phyloP scores from a whole-genome alignment of 306 rosid species.

The Comarum palustre region DNA sequence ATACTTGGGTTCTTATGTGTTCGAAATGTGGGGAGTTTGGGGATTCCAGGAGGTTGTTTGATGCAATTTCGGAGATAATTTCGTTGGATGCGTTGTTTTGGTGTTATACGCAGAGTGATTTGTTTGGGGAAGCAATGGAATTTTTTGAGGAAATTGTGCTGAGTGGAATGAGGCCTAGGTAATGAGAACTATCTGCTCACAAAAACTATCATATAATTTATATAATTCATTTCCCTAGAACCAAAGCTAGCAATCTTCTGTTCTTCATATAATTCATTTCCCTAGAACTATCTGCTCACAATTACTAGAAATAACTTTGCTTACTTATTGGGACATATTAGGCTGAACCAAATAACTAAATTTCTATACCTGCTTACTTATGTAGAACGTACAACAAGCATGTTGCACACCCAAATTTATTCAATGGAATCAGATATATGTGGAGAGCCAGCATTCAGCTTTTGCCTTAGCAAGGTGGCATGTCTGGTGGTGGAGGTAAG shows the following conservation, averaged over 20 bases:
- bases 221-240: too few relatives aligned
- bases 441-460: background rate
- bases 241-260: too few relatives aligned
- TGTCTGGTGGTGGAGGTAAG: slow-evolving; percentile 29
- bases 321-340: background rate
- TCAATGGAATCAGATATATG: background rate
- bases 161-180: slow-evolving; percentile 60
- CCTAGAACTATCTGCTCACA: background rate
- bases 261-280: too few relatives aligned
- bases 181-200: too few relatives aligned
- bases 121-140: slow-evolving; percentile 43
- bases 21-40: slow-evolving; percentile 63
- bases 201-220: too few relatives aligned
- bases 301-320: too few relatives aligned
- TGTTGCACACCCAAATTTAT: background rate
- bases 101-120: slow-evolving; percentile 60
- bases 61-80: slow-evolving; percentile 43
- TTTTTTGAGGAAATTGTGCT: slow-evolving; percentile 68
- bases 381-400: background rate
- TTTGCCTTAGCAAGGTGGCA: slow-evolving; percentile 32
- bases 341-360: background rate
- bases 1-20: slow-evolving; percentile 81
- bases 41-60: slow-evolving; percentile 61
- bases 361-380: too few relatives aligned
- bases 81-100: slow-evolving; percentile 82